Percentiles rank a stretch among this genome's conserved stretches.
These are phyloP conservation scores for Zygosaccharomyces pseudorouxii DNA, from an alignment of 805 yeast species.

Conservation along the genomic window DNA sequence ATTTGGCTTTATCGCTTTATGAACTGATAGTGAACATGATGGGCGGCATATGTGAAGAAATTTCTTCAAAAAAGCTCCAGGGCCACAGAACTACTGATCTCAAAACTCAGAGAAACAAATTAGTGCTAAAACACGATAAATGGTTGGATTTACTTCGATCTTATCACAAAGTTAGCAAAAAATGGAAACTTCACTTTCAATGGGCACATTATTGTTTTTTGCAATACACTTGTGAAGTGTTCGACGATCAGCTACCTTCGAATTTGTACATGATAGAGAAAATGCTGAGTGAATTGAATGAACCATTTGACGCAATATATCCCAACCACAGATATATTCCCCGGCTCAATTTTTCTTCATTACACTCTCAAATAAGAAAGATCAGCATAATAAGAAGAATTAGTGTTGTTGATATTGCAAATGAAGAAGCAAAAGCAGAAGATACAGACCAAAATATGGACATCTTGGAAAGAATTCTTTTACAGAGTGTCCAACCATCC, in stretches of 20 bases:
- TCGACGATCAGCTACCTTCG: constrained; percentile 32
- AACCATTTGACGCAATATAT: constrained; percentile 37
- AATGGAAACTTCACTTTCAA: constrained; percentile 34
- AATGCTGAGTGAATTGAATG: constrained; percentile 11
- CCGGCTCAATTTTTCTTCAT: constrained; percentile 43
- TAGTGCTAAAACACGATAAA: constrained; percentile 42
- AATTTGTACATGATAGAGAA: constrained; percentile 25
- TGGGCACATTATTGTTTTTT: constrained; percentile 48
- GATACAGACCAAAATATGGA: constrained; percentile 30
- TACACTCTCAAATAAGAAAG: constrained; percentile 63
- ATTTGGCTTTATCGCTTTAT: constrained; percentile 36
- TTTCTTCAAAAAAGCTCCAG: constrained; percentile 30
- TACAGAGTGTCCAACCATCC: constrained; percentile 25
- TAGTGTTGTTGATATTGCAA: constrained; percentile 41
- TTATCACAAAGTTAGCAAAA: constrained; percentile 10
- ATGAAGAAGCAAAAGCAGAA: constrained; percentile 39
- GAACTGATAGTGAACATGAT: constrained; percentile 46
- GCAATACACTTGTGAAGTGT: constrained; percentile 39
- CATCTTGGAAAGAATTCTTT: constrained; percentile 45
- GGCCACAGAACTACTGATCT: constrained; percentile 32
- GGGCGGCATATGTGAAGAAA: constrained; percentile 34
- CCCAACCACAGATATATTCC: constrained; percentile 61
- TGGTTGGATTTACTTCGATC: constrained; percentile 46
- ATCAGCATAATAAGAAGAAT: constrained; percentile 51
- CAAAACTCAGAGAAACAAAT: constrained; percentile 40